phyloP scores from a whole-genome alignment of 306 rosid species.

The Gynostemma pentaphyllum region DNA sequence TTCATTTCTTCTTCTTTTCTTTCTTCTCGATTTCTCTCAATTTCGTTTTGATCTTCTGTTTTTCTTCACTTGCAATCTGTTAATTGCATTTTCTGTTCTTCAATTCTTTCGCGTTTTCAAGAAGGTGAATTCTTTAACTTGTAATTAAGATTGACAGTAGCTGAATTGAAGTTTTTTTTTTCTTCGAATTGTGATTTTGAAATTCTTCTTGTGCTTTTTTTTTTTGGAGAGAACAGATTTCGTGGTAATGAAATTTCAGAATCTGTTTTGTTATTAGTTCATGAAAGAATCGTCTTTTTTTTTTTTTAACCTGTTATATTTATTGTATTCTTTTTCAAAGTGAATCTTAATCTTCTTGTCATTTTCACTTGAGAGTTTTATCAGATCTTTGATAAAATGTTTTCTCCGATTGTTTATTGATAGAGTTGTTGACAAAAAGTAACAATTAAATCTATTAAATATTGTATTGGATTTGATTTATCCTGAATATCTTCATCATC shows the following conservation, averaged over 20 bases:
- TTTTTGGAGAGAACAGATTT: background rate
- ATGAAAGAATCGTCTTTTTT: too few species aligned
- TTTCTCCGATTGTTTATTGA: too few species aligned
- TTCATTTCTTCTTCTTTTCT: background rate
- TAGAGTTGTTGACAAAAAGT: too few species aligned
- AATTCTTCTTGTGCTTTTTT: conserved; percentile 4
- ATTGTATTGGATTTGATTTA: too few species aligned
- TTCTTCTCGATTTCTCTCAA: background rate
- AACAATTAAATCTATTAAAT: too few species aligned
- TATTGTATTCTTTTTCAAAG: background rate
- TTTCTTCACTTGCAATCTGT: background rate
- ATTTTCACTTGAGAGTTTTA: too few species aligned
- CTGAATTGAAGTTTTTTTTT: background rate
- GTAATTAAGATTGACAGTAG: background rate
- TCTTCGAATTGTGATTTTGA: background rate
- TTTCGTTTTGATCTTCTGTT: background rate
- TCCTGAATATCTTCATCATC: too few species aligned
- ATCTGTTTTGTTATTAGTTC: background rate
- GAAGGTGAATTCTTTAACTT: background rate
- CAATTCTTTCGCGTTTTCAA: background rate
- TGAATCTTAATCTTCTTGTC: background rate
- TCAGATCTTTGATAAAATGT: too few species aligned
- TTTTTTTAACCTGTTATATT: background rate
- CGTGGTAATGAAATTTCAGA: background rate
- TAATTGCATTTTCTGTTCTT: background rate